These are phyloP conservation scores for Afroboletus lepidellus DNA, from an alignment of 1,284 basidiomycete genomes.

Conservation along the genomic window DNA sequence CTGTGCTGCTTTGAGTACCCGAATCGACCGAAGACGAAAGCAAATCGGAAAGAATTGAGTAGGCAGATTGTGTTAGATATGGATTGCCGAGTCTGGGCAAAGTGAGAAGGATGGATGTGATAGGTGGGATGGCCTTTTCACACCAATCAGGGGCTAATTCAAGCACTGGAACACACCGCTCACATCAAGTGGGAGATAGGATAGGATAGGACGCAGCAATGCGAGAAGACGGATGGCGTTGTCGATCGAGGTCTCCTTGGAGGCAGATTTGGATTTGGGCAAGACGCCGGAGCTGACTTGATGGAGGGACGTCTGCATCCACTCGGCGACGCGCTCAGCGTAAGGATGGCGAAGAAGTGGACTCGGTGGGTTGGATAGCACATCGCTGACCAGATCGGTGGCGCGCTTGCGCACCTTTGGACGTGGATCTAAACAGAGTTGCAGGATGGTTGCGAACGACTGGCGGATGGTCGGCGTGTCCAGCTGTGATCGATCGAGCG, in stretches of 20 bases:
- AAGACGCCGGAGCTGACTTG: constrained; percentile 63
- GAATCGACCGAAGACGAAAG: constrained; percentile 50
- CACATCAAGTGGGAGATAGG: constrained; percentile 66
- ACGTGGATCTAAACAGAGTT: constrained; percentile 81
- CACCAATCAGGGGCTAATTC: constrained; percentile 9
- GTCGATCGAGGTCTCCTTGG: constrained; percentile 67
- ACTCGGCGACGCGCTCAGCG: constrained; percentile 74
- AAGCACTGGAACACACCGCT: constrained; percentile 29
- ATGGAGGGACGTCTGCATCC: constrained; percentile 70
- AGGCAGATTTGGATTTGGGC: constrained; percentile 52
- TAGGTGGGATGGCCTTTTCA: constrained; percentile 63
- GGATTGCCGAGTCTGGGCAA: constrained; percentile 82
- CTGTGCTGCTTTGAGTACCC: constrained; percentile 44
- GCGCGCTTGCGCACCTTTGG: constrained; percentile 95
- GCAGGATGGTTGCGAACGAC: constrained; percentile 76
- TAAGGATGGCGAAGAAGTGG: constrained; percentile 85
- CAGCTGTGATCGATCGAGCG: constrained; percentile 71
- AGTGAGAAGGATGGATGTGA: constrained; percentile 69
- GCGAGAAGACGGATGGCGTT: constrained; percentile 80
- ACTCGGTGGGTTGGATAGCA: constrained; percentile 72
- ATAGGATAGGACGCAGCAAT: constrained; percentile 63
- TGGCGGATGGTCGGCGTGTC: constrained; percentile 70
- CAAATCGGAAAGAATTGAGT: constrained; percentile 76
- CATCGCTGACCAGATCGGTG: constrained; percentile 79
- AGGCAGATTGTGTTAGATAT: constrained; percentile 82